phyloP scores from a whole-genome alignment of 306 rosid species.

The Myrica gale region DNA sequence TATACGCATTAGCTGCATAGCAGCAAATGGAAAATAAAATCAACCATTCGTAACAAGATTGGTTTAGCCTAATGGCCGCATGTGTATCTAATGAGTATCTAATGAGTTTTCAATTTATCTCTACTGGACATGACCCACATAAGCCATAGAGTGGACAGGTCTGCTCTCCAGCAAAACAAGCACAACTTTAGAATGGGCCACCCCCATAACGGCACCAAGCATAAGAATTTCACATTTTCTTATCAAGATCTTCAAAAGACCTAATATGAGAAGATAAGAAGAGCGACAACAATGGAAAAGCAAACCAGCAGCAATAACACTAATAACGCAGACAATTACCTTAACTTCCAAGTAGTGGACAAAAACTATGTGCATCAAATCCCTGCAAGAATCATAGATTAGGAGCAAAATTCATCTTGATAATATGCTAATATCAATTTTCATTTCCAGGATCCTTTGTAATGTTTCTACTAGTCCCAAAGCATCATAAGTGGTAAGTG shows the following conservation, averaged over 20 bases:
- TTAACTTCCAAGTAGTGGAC: slow-evolving; percentile 94
- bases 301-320: slow-evolving; percentile 3
- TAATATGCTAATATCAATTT: slow-evolving; percentile 9
- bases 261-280: slow-evolving; percentile 12
- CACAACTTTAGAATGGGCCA: neutral
- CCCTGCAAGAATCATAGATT: slow-evolving; percentile 68
- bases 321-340: slow-evolving; percentile 41
- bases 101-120: neutral
- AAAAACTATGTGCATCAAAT: slow-evolving; percentile 87
- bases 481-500: neutral
- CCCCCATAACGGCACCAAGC: neutral
- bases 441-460: slow-evolving; percentile 11
- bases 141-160: neutral
- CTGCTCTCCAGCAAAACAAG: neutral
- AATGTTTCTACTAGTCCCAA: neutral
- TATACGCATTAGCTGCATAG: too few relatives aligned
- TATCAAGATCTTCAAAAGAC: slow-evolving; percentile 3
- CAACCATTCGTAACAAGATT: neutral
- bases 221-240: too few relatives aligned
- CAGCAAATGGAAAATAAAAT: neutral
- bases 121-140: neutral
- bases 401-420: neutral
- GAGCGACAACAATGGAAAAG: slow-evolving; percentile 1
- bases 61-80: neutral
- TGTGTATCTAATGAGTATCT: neutral